Evolutionary conservation across 2,329 filamentous ascomycete species (phyloP).

Genomic region (Kalmusia sp.): DNA sequence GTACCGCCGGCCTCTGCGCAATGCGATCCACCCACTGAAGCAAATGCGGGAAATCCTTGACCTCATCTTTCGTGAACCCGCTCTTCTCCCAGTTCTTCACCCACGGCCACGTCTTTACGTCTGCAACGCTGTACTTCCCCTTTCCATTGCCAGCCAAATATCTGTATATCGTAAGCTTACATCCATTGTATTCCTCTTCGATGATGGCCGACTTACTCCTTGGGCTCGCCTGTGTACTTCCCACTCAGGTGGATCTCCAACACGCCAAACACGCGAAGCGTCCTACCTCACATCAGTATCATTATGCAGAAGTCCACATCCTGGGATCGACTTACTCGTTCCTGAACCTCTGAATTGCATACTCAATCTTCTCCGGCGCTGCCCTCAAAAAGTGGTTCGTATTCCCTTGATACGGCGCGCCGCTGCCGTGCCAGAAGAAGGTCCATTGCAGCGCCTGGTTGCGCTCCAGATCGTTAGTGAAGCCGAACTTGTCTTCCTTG

Average conservation of each 20-base stretch:
- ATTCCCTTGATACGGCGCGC: conserved; percentile 52
- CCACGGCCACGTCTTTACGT: conserved; percentile 62
- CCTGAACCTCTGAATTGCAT: conserved; percentile 50
- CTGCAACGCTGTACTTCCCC: conserved; percentile 62
- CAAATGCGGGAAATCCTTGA: conserved; percentile 59
- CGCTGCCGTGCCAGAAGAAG: conserved; percentile 61
- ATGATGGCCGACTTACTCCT: conserved; percentile 49
- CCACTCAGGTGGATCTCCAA: conserved; percentile 62
- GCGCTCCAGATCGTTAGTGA: conserved; percentile 59
- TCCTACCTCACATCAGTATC: conserved; percentile 41
- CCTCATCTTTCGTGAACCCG: conserved; percentile 56
- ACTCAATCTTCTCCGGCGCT: conserved; percentile 18
- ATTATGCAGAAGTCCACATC: not conserved
- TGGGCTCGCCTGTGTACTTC: conserved; percentile 57
- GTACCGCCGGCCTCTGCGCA: conserved; percentile 56
- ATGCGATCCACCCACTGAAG: conserved; percentile 63
- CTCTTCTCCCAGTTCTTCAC: conserved; percentile 54
- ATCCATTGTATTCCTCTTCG: no score
- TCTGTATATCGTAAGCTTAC: not conserved
- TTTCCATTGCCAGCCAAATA: conserved; percentile 59
- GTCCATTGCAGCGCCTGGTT: conserved; percentile 60
- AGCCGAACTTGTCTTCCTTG: conserved; percentile 59
- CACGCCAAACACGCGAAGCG: conserved; percentile 60
- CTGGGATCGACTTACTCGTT: conserved; percentile 47
- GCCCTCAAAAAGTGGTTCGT: conserved; percentile 53